phyloP scores from a whole-genome alignment of 768 basidiomycete species.

The Boletellus ananas region DNA sequence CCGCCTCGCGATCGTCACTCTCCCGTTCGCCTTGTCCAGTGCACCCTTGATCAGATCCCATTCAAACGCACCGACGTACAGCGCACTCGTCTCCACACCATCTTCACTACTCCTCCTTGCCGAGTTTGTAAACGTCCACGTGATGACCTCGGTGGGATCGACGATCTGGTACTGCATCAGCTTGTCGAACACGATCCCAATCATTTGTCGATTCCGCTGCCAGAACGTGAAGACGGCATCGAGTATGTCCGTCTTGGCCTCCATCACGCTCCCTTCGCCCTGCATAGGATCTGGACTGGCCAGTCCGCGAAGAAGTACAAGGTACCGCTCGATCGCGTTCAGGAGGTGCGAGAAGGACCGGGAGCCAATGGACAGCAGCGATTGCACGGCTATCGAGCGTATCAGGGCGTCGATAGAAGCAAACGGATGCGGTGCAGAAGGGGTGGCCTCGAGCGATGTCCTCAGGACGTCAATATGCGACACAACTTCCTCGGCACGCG shows the following conservation, averaged over 20 bases:
- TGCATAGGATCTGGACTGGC: slow-evolving; percentile 28
- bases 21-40: slow-evolving; percentile 86
- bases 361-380: slow-evolving; percentile 85
- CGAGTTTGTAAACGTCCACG: slow-evolving; percentile 72
- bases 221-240: slow-evolving; percentile 74
- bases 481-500: slow-evolving; percentile 78
- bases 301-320: slow-evolving; percentile 66
- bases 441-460: slow-evolving; percentile 52
- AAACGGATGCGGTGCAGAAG: slow-evolving; percentile 48
- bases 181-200: slow-evolving; percentile 93
- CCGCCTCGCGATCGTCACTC: slow-evolving; percentile 72
- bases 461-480: slow-evolving; percentile 68
- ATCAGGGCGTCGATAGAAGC: slow-evolving; percentile 63
- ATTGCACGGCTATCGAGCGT: slow-evolving; percentile 81
- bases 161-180: slow-evolving; percentile 98
- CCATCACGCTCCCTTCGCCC: slow-evolving; percentile 37
- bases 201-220: slow-evolving; percentile 80
- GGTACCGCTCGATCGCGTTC: slow-evolving; percentile 95
- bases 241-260: slow-evolving; percentile 71
- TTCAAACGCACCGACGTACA: slow-evolving; percentile 57
- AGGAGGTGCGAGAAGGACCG: slow-evolving; percentile 97
- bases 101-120: slow-evolving; percentile 31
- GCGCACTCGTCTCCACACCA: slow-evolving; percentile 32
- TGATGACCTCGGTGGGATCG: slow-evolving; percentile 87
- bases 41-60: slow-evolving; percentile 85